Evolutionary conservation across 495 filamentous ascomycete genomes (phyloP).

Genomic region (Penicillium herquei): DNA sequence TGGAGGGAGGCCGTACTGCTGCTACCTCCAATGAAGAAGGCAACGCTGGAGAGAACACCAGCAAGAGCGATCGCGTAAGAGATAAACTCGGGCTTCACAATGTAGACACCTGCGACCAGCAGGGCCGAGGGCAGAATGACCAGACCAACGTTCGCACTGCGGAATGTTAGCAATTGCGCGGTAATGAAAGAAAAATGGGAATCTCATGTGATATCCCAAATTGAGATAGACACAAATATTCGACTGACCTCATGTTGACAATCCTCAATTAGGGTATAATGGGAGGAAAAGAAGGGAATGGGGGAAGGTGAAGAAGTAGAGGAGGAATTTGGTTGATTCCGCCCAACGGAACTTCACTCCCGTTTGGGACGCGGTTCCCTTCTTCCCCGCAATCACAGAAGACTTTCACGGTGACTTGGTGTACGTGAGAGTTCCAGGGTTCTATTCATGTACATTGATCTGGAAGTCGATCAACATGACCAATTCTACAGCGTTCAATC

Average conservation of each 20-base stretch:
- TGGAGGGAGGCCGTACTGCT: conserved; percentile 19
- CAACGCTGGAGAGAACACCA: conserved; percentile 14
- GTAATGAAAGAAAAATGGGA: neutral
- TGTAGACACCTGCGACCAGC: conserved; percentile 68
- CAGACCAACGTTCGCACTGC: conserved; percentile 59
- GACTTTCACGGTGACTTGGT: neutral
- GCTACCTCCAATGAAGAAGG: conserved; percentile 19
- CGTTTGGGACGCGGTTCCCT: conserved; percentile 10
- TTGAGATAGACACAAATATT: neutral
- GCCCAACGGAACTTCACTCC: conserved; percentile 28
- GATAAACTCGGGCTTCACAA: conserved; percentile 76
- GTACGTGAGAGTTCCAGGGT: neutral
- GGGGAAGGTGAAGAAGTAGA: conserved; percentile 7
- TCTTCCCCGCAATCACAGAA: neutral
- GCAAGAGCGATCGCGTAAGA: conserved; percentile 61
- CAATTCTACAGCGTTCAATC: conserved; percentile 50
- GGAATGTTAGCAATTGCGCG: conserved; percentile 21
- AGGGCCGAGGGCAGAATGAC: conserved; percentile 85
- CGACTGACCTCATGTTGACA: conserved; percentile 37
- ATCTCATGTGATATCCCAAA: neutral
- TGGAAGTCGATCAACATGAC: neutral
- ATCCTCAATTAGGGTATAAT: conserved; percentile 9
- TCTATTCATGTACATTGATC: neutral
- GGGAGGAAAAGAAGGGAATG: conserved; percentile 7
- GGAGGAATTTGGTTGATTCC: conserved; percentile 13